Evolutionary conservation across 768 basidiomycete genomes (phyloP).

Genomic region (Leccinum uliginosum): DNA sequence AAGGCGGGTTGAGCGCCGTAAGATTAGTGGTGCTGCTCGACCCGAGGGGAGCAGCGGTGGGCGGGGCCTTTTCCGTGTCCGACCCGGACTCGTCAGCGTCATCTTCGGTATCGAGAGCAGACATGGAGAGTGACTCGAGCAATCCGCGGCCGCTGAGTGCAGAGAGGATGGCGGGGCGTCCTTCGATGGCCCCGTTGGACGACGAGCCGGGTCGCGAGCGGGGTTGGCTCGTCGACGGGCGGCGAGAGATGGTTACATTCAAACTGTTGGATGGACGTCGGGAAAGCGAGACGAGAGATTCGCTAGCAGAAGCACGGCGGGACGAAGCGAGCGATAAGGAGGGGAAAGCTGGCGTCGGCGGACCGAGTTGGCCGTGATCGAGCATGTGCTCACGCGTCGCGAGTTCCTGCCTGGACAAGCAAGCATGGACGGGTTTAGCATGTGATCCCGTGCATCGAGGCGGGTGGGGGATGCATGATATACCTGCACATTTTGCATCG

Average conservation of each 20-base stretch:
- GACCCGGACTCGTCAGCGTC: slow-evolving; percentile 26
- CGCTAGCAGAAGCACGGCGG: slow-evolving; percentile 34
- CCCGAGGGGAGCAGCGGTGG: background rate
- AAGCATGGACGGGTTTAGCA: background rate
- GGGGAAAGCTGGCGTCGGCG: slow-evolving; percentile 52
- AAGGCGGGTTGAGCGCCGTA: background rate
- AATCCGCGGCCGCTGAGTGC: slow-evolving; percentile 29
- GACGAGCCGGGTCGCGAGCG: slow-evolving; percentile 22
- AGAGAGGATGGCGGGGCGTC: slow-evolving; percentile 19
- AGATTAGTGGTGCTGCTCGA: background rate
- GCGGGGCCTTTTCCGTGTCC: slow-evolving; percentile 14
- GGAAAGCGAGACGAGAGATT: slow-evolving; percentile 11
- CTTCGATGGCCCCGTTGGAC: slow-evolving; percentile 17
- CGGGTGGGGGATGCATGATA: slow-evolving; percentile 8
- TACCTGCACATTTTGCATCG: slow-evolving; percentile 91
- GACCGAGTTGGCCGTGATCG: slow-evolving; percentile 77
- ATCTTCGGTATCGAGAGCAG: slow-evolving; percentile 51
- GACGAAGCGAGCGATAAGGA: slow-evolving; percentile 45
- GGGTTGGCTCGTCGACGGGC: slow-evolving; percentile 21
- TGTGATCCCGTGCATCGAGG: background rate
- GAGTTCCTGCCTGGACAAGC: slow-evolving; percentile 57
- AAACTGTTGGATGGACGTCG: slow-evolving; percentile 20
- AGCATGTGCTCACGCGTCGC: slow-evolving; percentile 93
- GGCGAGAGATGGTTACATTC: slow-evolving; percentile 30
- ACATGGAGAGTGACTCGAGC: slow-evolving; percentile 45